Conservation (phyloP, 176 grass and related monocot genomes). For the Cenchrus purpureus region DNA sequence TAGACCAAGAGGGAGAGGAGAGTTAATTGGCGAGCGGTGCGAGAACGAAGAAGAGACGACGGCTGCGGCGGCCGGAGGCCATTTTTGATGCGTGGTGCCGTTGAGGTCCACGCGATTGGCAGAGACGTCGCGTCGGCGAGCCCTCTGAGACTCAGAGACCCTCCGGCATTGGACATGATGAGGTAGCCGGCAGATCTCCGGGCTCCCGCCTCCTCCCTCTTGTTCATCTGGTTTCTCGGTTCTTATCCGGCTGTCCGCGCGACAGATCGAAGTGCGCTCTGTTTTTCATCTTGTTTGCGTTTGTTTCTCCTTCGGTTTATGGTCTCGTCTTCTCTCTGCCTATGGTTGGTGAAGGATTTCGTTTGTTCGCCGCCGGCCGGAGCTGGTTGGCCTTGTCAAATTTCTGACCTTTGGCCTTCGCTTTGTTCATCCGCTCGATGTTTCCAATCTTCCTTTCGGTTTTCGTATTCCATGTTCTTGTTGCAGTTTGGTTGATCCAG, state of each 20-base stretch:
- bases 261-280: slow-evolving; percentile 32
- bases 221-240: slow-evolving; percentile 30
- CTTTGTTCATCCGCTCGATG: slow-evolving; percentile 15
- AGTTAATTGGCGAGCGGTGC: slow-evolving; percentile 28
- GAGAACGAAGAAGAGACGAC: slow-evolving; percentile 22
- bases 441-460: not conserved
- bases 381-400: not conserved
- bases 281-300: slow-evolving; percentile 11
- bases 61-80: slow-evolving; percentile 39
- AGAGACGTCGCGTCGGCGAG: slow-evolving; percentile 38
- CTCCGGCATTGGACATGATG: slow-evolving; percentile 84
- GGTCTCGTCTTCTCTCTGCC: not conserved
- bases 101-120: slow-evolving; percentile 56
- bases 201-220: not conserved
- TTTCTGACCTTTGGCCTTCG: not conserved
- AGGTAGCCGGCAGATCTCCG: slow-evolving; percentile 66
- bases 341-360: slow-evolving; percentile 45
- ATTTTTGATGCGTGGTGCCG: slow-evolving; percentile 57
- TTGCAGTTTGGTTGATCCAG: slow-evolving; percentile 33
- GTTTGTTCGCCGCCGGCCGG: slow-evolving; percentile 19
- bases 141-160: slow-evolving; percentile 35
- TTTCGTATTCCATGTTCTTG: slow-evolving; percentile 11
- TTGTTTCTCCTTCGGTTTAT: slow-evolving; percentile 22
- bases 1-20: not conserved
- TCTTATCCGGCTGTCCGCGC: not conserved